A percentile compares a stretch with the other conserved stretches of the same genome.
Evolutionary conservation across 2,329 filamentous ascomycete genomes (phyloP).

Genomic region (Sporothrix globosa): DNA sequence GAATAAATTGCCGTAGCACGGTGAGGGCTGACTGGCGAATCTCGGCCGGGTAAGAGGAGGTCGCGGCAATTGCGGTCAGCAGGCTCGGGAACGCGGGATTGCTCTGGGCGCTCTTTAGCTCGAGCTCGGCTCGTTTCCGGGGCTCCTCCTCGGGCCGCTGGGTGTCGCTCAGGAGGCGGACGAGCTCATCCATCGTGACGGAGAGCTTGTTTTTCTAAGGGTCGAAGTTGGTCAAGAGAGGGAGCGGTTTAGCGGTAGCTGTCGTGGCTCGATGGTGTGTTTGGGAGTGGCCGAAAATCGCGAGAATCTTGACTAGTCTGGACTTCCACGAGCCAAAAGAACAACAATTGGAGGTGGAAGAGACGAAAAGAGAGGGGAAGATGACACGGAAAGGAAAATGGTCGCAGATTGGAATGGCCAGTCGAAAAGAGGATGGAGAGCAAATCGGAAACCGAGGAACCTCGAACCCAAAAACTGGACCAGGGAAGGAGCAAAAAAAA

Average conservation of each 20-base stretch:
- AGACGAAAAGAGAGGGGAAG: conserved; percentile 6
- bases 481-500: conserved; percentile 17
- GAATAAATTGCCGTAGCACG: conserved; percentile 79
- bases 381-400: background rate
- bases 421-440: background rate
- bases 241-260: background rate
- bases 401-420: conserved; percentile 3
- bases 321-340: conserved; percentile 17
- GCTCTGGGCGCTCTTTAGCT: conserved; percentile 71
- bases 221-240: background rate
- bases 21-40: conserved; percentile 84
- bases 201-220: background rate
- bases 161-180: conserved; percentile 83
- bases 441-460: conserved; percentile 19
- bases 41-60: conserved; percentile 70
- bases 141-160: conserved; percentile 75
- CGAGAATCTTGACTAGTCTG: background rate
- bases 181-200: conserved; percentile 81
- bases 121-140: conserved; percentile 83
- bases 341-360: background rate
- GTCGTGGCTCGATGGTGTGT: background rate
- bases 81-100: conserved; percentile 75
- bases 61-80: conserved; percentile 78
- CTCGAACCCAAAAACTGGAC: background rate
- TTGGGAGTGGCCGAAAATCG: background rate